Evolutionary conservation across 768 basidiomycete genomes (phyloP), one percentile per base, ranked within the genome.

Genomic region (Mycena sanguinolenta): DNA sequence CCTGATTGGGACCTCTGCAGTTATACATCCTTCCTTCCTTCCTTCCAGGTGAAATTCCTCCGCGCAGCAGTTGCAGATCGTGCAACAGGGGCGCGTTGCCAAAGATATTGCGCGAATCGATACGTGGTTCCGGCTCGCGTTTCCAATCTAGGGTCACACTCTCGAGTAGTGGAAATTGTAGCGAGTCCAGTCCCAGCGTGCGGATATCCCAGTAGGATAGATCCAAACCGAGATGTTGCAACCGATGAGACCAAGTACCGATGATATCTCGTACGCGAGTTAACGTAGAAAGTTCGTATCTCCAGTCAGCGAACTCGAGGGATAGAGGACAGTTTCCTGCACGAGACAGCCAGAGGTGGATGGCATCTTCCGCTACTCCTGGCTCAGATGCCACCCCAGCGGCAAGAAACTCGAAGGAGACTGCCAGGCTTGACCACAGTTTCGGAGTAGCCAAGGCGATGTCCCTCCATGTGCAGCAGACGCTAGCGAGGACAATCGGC

Each of bases 391-490:
- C 19, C 5, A 57, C 27, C 0, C 17, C 4, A 4, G 3, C 17
- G 21, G 55, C 21, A n/a, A 58, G 23, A 4, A 4, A 3, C 16
- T 58, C 44, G 16, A 65, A 58, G n/a, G 3, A 8, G 23, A 65
- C 12, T 8, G 13, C 3, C 4, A 65, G 28, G 12, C 10, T 65
- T 9, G 64, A 23, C 64, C 64, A 65, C 13, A 65, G 54, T 32
- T 0, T 7, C 8, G 64, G 64, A 1, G 54, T 65, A 2, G 34
- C 2, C 10, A 58, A 5, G 5, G 64, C 64, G 8, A 49, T 36
- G 28, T 36, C 42, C 14, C 64, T 46, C 64, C 64, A 65, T 4
- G 39, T 13, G 2, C 44, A 42, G 34, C 64, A 65, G 23, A 65
- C 55, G 28, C 9, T n/a, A 0, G 23, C 4, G 10, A 65, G 21